Conservation (phyloP, 148 eudicot genomes). For the Heliamphora exappendiculata region DNA sequence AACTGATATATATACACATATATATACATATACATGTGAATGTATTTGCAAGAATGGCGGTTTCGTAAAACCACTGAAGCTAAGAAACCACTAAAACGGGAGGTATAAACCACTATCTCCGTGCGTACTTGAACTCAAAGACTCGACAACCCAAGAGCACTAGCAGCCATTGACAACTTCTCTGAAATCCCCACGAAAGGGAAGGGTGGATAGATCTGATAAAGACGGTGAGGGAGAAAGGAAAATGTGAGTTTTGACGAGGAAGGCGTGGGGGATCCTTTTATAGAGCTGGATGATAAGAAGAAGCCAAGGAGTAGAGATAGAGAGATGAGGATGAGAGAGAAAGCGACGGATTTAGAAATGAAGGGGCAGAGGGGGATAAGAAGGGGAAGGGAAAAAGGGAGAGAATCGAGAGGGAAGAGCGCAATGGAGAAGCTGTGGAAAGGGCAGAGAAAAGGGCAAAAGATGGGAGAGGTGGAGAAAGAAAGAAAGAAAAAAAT, state of each 20-base stretch:
- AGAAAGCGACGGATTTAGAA: neutral
- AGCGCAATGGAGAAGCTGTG: neutral
- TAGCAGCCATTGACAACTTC: neutral
- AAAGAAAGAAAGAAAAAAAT: constrained; percentile 8
- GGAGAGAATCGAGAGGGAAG: constrained; percentile 1
- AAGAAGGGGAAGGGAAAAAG: neutral
- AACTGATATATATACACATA: neutral
- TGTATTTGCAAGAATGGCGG: too few relatives aligned
- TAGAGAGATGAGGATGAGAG: constrained; percentile 11
- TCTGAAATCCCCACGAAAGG: neutral
- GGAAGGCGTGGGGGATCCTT: neutral
- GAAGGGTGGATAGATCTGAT: neutral
- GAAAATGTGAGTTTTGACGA: neutral
- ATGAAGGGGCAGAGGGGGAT: neutral
- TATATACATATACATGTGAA: too few relatives aligned
- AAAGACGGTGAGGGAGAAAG: neutral
- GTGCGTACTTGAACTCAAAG: neutral
- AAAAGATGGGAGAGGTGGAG: too few relatives aligned
- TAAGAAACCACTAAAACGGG: too few relatives aligned
- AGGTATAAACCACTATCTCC: neutral
- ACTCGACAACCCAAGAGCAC: neutral
- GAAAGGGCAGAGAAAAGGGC: constrained; percentile 11
- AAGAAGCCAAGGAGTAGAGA: neutral
- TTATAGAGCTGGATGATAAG: neutral
- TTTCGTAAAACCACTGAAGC: too few relatives aligned